A percentile compares a stretch with the other conserved stretches of the same genome.
Evolutionary conservation across 1,284 basidiomycete species (phyloP).

Genomic region (Grifola frondosa): DNA sequence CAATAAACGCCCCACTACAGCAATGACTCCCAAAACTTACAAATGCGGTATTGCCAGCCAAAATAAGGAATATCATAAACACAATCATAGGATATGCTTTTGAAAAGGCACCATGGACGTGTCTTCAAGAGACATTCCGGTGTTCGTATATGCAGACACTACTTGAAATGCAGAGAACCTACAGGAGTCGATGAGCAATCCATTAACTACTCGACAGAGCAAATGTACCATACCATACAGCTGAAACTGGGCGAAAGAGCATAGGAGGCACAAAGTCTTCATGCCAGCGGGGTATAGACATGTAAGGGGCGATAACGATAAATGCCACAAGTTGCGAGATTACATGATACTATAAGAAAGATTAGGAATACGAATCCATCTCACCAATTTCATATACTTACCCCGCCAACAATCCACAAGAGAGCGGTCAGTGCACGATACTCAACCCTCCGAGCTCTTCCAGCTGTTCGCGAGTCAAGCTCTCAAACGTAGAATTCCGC

Average conservation of each 20-base stretch:
- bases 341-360: slow-evolving; percentile 58
- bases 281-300: slow-evolving; percentile 53
- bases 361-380: background rate
- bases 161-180: slow-evolving; percentile 90
- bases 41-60: slow-evolving; percentile 92
- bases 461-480: slow-evolving; percentile 79
- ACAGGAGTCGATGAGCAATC: background rate
- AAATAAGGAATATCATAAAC: slow-evolving; percentile 65
- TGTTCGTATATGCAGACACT: slow-evolving; percentile 88
- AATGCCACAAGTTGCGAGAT: slow-evolving; percentile 27
- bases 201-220: background rate
- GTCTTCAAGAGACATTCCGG: slow-evolving; percentile 88
- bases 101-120: slow-evolving; percentile 89
- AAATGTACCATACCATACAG: slow-evolving; percentile 51
- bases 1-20: no score
- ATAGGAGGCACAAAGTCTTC: slow-evolving; percentile 56
- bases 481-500: slow-evolving; percentile 85
- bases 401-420: slow-evolving; percentile 68
- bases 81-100: slow-evolving; percentile 80
- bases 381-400: slow-evolving; percentile 9
- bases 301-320: slow-evolving; percentile 78
- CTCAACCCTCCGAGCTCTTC: slow-evolving; percentile 95
- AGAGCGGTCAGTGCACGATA: slow-evolving; percentile 83
- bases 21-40: no score
- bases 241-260: slow-evolving; percentile 49